Conservation (phyloP, 805 yeast species). For the Torulaspora indica region DNA sequence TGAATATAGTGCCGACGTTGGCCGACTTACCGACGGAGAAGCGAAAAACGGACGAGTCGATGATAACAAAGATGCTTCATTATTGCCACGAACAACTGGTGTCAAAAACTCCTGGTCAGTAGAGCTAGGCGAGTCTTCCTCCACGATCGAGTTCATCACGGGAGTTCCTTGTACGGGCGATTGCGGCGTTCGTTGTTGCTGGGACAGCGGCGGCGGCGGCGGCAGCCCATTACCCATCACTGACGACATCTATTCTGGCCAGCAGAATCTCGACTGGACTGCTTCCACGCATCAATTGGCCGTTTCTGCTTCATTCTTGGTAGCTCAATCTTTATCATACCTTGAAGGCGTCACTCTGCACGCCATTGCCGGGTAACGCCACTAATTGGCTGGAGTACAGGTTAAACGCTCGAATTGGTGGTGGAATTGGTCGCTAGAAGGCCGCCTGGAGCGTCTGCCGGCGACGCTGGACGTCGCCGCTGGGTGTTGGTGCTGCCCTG, state of each 20-base stretch:
- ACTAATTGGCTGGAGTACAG: too few species aligned
- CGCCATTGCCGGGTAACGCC: background rate
- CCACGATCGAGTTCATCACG: constrained; percentile 28
- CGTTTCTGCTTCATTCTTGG: background rate
- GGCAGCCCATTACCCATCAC: constrained; percentile 3
- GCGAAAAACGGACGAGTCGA: constrained; percentile 15
- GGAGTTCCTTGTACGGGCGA: constrained; percentile 16
- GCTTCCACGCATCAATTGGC: background rate
- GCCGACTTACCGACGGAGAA: constrained; percentile 21
- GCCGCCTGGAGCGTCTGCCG: background rate
- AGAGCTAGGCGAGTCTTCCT: constrained; percentile 25
- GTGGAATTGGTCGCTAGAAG: too few species aligned
- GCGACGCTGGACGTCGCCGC: too few species aligned
- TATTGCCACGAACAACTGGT: constrained; percentile 6
- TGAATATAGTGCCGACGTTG: constrained; percentile 26
- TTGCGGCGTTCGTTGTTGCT: background rate
- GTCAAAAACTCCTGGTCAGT: constrained; percentile 16
- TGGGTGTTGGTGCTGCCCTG: too few species aligned
- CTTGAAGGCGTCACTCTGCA: background rate
- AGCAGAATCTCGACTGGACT: constrained; percentile 1
- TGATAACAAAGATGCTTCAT: constrained; percentile 1
- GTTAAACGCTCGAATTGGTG: too few species aligned
- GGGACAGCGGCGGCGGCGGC: background rate
- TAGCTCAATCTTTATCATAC: background rate
- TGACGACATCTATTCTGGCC: constrained; percentile 2